Evolutionary conservation across 1,284 basidiomycete species (phyloP), one percentile per base, ranked within the genome.

Genomic region (Cutaneotrichosporon cavernicola): DNA sequence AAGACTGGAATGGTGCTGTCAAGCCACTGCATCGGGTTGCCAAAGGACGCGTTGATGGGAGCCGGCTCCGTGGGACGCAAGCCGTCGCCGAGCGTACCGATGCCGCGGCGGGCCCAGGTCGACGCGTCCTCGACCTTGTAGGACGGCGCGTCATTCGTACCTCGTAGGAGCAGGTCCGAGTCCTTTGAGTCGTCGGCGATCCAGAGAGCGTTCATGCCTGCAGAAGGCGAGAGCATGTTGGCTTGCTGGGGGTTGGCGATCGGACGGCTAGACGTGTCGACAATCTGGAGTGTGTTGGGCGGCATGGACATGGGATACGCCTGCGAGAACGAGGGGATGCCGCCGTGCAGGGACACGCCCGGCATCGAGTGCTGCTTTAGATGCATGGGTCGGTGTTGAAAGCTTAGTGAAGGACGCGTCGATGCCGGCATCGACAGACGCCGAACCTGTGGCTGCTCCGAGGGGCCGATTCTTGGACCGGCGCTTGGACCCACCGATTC

Each of bases 41-140:
- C 21, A 34, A 53, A 50, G 16, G 56, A 21, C 22, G 58, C 36
- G 55, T 57, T 56, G 40, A 53, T 11, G 9, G 60, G 60, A 3
- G 61, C n/a, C 7, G 34, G 32, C 34, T 53, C n/a, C 3, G 50
- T 49, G 13, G 56, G 56, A 22, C 40, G 56, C 18, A 60, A 38
- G 40, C 63, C 67, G 8, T 65, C 57, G 2, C 63, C 58, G 8
- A 70, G 46, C 26, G 66, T 58, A 18, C 66, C 65, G 36, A 63
- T 61, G 7, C 67, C 70, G 30, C 66, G 59, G 9, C 66, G 55
- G 6, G 56, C 64, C 72, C 72, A 75, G 5, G 71, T 64, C 5
- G 60, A 53, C 11, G 62, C 16, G 40, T 73, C 69, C 31, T 66
- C 51, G 11, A 60, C 47, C 13, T 65, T 43, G 61, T 47, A 66